Base-by-base conservation (phyloP, 2,329 filamentous ascomycete genomes). In the Talaromyces islandicus region DNA sequence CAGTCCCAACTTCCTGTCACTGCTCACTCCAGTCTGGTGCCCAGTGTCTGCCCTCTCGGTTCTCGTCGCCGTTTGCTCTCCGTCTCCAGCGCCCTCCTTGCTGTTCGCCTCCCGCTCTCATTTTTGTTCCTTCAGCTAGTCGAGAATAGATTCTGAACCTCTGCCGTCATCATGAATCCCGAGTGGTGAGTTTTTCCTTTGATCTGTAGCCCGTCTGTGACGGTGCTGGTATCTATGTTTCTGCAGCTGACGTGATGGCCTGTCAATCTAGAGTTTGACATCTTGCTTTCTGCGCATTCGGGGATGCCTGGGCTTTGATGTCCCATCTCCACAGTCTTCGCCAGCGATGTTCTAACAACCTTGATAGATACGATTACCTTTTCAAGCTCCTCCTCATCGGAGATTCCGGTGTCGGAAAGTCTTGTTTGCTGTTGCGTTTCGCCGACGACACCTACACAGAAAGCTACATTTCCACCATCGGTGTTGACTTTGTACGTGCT, bases 381-480 rank as follows among this genome's bases (percentile, higher is more conserved):
- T 99, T 99, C 88, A 99, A 99, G 88, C 92, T 99, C 68, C 91
- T 99, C 80, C 93, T 99, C 83, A 99, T 99, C 87, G 94, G 94
- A 80, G 94, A 99, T 79, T 99, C 94, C 78, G 94, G 94, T 87
- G 94, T 99, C 74, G 94, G 94, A 89, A 99, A 99, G 89, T 99
- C 94, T 75, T 99, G 94, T 81, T 79, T 99, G 82, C 85, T 99
- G 69, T 85, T 99, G 76, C 92, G 94, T 82, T 99, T 99, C 75
- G 94, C 94, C 75, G 94, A 97, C 77, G 92, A 97, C 75, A 97
- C 94, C 78, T 99, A 97, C 84, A 99, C 94, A 64, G 94, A 97
- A 83, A 96, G 91, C 77, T 99, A 97, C 83, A 99, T 99, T 82
- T 97, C 94, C 66, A 99, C 94, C 70, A 99, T 99, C 79, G 94